phyloP scores from a whole-genome alignment of 2,329 filamentous ascomycete genomes.

The Pseudopithomyces chartarum region DNA sequence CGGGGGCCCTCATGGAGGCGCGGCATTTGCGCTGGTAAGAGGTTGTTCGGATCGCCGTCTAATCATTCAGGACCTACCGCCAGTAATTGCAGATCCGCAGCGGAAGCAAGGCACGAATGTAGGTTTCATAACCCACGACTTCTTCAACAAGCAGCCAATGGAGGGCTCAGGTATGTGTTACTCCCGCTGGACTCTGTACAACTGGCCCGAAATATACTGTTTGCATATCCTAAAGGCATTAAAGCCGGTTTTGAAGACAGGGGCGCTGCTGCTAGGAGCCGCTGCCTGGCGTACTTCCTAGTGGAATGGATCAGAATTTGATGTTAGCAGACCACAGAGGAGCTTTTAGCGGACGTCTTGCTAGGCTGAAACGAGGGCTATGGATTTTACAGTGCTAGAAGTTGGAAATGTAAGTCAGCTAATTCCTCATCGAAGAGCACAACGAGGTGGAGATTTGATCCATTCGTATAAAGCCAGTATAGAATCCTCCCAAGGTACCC shows the following conservation, averaged over 20 bases:
- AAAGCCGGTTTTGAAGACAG: slow-evolving; percentile 59
- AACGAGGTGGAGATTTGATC: too few species aligned
- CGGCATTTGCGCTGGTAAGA: slow-evolving; percentile 3
- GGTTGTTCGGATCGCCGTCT: slow-evolving; percentile 7
- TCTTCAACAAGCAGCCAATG: slow-evolving; percentile 17
- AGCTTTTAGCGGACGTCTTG: too few species aligned
- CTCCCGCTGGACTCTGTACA: slow-evolving; percentile 43
- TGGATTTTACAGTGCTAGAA: slow-evolving; percentile 50
- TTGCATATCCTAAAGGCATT: slow-evolving; percentile 43
- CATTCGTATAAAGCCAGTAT: too few species aligned
- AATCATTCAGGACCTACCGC: neutral
- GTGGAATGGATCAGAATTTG: too few species aligned
- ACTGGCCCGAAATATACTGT: slow-evolving; percentile 50
- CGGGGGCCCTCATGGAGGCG: neutral
- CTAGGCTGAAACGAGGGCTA: slow-evolving; percentile 42
- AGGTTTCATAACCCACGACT: slow-evolving; percentile 12
- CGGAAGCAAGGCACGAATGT: slow-evolving; percentile 1
- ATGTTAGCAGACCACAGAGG: too few species aligned
- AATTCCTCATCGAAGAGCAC: too few species aligned
- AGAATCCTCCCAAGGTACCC: too few species aligned
- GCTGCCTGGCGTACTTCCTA: too few species aligned
- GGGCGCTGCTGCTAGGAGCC: too few species aligned
- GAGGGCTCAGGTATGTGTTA: slow-evolving; percentile 33
- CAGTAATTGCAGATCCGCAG: neutral
- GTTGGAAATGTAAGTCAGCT: slow-evolving; percentile 52